Evolutionary conservation across 129 eudicot genomes (phyloP).

Genomic region (Calendula officinalis): DNA sequence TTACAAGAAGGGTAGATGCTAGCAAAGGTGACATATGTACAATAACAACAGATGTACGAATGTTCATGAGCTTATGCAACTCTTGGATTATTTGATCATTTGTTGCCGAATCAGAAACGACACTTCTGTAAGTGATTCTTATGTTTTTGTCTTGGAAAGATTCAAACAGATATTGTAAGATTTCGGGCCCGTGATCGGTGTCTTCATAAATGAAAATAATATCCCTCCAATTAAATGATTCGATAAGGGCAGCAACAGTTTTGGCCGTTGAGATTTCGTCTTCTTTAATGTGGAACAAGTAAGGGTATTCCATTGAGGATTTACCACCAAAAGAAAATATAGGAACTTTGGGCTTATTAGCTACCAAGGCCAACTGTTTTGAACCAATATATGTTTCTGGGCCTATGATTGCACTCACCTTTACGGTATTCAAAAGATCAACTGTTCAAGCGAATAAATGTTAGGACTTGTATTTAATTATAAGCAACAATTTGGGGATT

Average conservation of each 20-base stretch:
- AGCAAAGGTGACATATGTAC: conserved; percentile 35
- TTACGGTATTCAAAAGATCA: conserved; percentile 28
- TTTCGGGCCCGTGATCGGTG: conserved; percentile 19
- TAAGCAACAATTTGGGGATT: no score
- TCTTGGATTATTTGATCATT: conserved; percentile 35
- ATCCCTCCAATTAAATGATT: conserved; percentile 29
- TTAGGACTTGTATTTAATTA: no score
- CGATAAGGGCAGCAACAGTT: conserved; percentile 22
- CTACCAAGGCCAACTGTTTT: conserved; percentile 11
- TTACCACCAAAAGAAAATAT: conserved; percentile 18
- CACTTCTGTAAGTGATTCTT: conserved; percentile 21
- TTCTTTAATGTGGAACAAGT: conserved; percentile 23
- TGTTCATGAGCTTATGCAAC: conserved; percentile 35
- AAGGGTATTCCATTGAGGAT: conserved; percentile 22
- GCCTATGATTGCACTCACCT: conserved; percentile 30
- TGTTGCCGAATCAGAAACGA: conserved; percentile 24
- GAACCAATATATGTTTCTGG: conserved; percentile 17
- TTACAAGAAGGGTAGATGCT: conserved; percentile 31
- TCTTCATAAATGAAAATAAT: conserved; percentile 29
- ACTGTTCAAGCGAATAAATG: conserved; percentile 4
- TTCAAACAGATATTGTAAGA: conserved; percentile 3
- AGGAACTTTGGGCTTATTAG: conserved; percentile 28
- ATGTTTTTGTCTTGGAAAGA: conserved; percentile 19
- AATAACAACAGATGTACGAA: conserved; percentile 32
- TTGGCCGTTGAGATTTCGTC: conserved; percentile 18